Evolutionary conservation across 768 basidiomycete species (phyloP).

Genomic region (Lentinula raphanica): DNA sequence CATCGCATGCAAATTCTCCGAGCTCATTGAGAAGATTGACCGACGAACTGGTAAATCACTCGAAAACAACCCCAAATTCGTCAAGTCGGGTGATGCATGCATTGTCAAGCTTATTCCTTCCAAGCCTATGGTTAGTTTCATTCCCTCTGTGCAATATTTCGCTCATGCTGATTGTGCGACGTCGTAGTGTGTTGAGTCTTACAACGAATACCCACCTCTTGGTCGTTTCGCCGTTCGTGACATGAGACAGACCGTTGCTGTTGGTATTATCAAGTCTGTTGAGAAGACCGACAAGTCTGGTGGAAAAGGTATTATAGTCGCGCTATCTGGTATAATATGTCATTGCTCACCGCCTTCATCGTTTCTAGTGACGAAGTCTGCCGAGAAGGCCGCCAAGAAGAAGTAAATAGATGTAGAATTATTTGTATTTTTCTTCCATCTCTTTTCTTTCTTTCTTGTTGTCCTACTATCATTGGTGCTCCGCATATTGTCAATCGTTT

Average conservation of each 20-base stretch:
- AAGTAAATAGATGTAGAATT: conserved; percentile 85
- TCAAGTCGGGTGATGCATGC: conserved; percentile 99
- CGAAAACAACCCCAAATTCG: conserved; percentile 87
- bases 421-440: conserved; percentile 54
- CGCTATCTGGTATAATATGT: background rate
- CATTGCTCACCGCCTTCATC: conserved; percentile 1
- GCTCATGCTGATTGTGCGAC: conserved; percentile 19
- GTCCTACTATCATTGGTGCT: conserved; percentile 13
- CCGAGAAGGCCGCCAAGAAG: conserved; percentile 95
- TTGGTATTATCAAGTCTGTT: conserved; percentile 97
- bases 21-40: conserved; percentile 99
- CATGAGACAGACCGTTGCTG: conserved; percentile 99
- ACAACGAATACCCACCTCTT: conserved; percentile 97
- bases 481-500: conserved; percentile 2
- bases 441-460: conserved; percentile 33
- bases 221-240: conserved; percentile 99
- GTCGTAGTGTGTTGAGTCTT: conserved; percentile 69
- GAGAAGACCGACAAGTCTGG: conserved; percentile 88
- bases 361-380: conserved; percentile 79
- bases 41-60: conserved; percentile 94
- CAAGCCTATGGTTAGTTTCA: conserved; percentile 76
- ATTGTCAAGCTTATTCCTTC: conserved; percentile 95
- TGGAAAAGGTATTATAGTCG: conserved; percentile 64
- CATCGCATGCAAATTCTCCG: conserved; percentile 99
- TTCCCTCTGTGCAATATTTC: background rate